Percentiles rank a stretch among this genome's conserved stretches.
These are phyloP conservation scores for Aspergillus steynii DNA, from an alignment of 495 filamentous ascomycete species.

Conservation along the genomic window DNA sequence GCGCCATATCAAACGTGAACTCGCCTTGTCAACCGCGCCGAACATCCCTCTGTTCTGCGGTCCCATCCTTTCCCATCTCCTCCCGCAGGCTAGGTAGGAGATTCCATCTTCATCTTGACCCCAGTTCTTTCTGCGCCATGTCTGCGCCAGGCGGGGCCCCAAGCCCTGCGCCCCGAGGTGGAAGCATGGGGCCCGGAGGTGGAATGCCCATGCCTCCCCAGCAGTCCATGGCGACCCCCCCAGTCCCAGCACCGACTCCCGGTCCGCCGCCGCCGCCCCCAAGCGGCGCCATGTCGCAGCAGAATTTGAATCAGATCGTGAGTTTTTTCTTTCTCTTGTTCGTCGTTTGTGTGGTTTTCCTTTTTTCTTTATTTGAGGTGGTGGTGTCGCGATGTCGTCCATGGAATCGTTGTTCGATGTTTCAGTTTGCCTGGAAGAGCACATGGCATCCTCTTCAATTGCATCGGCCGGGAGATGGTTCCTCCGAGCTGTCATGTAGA, in stretches of 20 bases:
- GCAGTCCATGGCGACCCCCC: conserved; percentile 43
- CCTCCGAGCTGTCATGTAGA: too few species aligned
- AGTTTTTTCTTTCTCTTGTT: conserved; percentile 33
- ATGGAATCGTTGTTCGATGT: background rate
- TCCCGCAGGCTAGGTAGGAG: conserved; percentile 5
- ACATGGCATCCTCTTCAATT: background rate
- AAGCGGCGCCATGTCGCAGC: conserved; percentile 63
- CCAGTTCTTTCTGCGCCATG: conserved; percentile 26
- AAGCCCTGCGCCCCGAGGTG: conserved; percentile 51
- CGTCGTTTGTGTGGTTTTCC: background rate
- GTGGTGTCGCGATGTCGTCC: background rate
- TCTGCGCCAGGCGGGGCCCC: conserved; percentile 51
- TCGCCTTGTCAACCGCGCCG: conserved; percentile 4
- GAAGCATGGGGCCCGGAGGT: conserved; percentile 53
- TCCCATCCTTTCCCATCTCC: conserved; percentile 5
- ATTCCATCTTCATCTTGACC: background rate
- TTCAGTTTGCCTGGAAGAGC: too few species aligned
- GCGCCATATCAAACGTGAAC: conserved; percentile 20
- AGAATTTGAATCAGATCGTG: conserved; percentile 96
- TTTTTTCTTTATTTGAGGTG: background rate
- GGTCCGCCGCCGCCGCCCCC: conserved; percentile 42
- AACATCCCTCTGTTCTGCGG: background rate
- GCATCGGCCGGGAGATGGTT: background rate
- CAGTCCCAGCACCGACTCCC: conserved; percentile 36
- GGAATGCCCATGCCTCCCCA: conserved; percentile 55